Evolutionary conservation across 352 stramenopile genomes (phyloP), one percentile per base, ranked within the genome.

Genomic region (Elongisporangium anandrum): DNA sequence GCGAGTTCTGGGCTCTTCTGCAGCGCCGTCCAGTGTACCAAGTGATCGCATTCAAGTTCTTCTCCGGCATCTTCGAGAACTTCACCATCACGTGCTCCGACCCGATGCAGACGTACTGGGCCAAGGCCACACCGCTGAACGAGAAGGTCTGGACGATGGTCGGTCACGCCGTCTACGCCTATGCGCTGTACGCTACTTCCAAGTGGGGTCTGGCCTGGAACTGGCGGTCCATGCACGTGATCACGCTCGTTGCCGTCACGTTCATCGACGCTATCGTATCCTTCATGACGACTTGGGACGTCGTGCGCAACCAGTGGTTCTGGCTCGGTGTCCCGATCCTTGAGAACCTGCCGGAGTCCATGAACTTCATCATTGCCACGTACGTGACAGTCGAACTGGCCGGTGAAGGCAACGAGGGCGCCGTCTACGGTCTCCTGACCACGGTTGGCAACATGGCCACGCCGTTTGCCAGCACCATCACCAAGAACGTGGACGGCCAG

Each of bases 261-360:
- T 38, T 57, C 5, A 59, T 76, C 22, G 71, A 79, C 52, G 60
- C 50, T 17, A 19, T 69, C n/a, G 57, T 65, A 9, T 63, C 61
- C 3, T 61, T 77, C 34, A 45, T 79, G 38, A 66, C 60, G 3
- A 61, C 70, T 24, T 79, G 68, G 68, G 65, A 79, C 47, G 69
- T 79, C 2, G 34, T 77, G 6, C 64, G 69, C 20, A 69, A 51
- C 56, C 71, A 73, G 57, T 79, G 70, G 70, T 75, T 79, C 56
- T 79, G 58, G 60, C 60, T 74, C 7, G 70, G 66, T 26, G 55
- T 63, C 52, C 59, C 70, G 12, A 61, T 79, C 50, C 61, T 65
- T 6, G 63, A 74, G 23, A 56, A 59, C 21, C 24, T 79, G 1
- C 71, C 68, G 3, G 15, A 52, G 52, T 51, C 50, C 29, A 60